Base-by-base conservation (phyloP, 306 rosid genomes). In the Vigna hirtella region DNA sequence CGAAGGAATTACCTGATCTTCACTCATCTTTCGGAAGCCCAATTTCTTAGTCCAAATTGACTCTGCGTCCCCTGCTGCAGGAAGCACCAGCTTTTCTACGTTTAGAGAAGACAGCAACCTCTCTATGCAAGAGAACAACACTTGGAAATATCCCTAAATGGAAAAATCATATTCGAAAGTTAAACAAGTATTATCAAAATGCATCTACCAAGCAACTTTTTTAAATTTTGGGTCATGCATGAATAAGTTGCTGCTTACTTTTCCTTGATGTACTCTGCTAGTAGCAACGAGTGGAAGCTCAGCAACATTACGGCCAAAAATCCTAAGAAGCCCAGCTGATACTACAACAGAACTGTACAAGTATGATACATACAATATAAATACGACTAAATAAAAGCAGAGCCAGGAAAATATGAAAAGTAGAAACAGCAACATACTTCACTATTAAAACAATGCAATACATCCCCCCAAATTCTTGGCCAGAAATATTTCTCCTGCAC, bases 271-370 rank as follows among this genome's bases (percentile, higher is more conserved):
- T 81, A 85, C 98, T 90, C 98, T 91, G 76, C 90, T 90, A 64
- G 99, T 96, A 42, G 99, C 99, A 36, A 96, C 97, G 26, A 96
- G 81, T n/a, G 99, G 99, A 85, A 96, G 99, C 88, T 96, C 99
- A 2, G 99, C 98, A 56, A 96, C 95, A 70, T 90, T 88, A 40
- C 86, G 73, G 63, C 99, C 99, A 85, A 96, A 96, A 59, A 96
- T 87, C 90, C 98, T 85, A 20, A 96, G 96, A 42, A 96, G 96
- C 72, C 98, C 99, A 73, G 99, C 99, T 17, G 96, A 93, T 45
- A 93, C 98, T 38, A 96, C 99, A 80, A 90, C 70, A 59, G 99
- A 96, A 85, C 99, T 96, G 86, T 34, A 53, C 72, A 81, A 74
- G 76, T 64, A 81, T 22, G 58, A 84, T 34, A 48, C 74, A 71